Percentiles rank a stretch among this genome's conserved stretches.
Conservation (phyloP, 139 green algal genomes). For the Tetraselmis striata region DNA sequence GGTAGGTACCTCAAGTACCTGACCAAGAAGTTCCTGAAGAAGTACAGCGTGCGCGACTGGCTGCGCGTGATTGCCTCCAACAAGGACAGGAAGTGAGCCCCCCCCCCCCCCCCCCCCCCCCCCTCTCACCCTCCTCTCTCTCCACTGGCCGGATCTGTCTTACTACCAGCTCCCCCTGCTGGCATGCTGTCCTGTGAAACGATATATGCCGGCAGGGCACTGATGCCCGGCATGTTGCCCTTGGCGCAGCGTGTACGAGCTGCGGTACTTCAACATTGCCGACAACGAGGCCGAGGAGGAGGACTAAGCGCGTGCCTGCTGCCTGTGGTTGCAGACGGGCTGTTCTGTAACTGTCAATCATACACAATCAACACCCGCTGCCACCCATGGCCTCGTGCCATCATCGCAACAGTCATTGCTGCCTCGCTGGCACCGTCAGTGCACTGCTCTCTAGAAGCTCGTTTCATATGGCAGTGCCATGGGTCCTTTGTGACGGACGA, state of each 20-base stretch:
- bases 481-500: too few species aligned
- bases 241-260: conserved; percentile 82
- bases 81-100: conserved; percentile 79
- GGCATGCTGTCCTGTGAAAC: conserved; percentile 1
- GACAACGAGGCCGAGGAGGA: conserved; percentile 86
- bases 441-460: too few species aligned
- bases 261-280: conserved; percentile 98
- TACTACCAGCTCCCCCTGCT: not conserved
- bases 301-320: conserved; percentile 45
- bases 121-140: too few species aligned
- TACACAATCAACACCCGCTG: not conserved
- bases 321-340: not conserved
- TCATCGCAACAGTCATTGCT: too few species aligned
- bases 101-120: not conserved
- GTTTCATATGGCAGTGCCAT: too few species aligned
- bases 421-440: too few species aligned
- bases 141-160: too few species aligned
- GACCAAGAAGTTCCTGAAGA: conserved; percentile 99
- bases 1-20: conserved; percentile 96
- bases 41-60: conserved; percentile 99
- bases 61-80: conserved; percentile 96
- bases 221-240: too few species aligned
- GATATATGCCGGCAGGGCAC: not conserved
- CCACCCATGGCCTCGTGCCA: not conserved
- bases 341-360: not conserved